Conservation (phyloP, 768 basidiomycete genomes). For the Butyriboletus loyo region DNA sequence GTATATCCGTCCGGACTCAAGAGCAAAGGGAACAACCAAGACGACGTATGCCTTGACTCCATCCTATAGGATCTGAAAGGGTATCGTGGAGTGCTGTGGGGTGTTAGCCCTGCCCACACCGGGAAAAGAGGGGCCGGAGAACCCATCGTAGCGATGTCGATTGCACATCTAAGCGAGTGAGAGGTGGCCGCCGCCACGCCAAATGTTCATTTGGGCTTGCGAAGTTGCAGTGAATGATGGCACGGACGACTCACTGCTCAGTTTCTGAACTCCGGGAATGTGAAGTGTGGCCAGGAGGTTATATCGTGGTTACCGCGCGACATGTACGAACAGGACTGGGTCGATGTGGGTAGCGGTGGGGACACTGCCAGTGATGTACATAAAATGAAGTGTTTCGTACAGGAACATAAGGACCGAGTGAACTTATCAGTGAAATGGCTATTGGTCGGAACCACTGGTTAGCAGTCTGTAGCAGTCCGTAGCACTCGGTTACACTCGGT, state of each 20-base stretch:
- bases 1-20: no score
- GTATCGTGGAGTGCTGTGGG: no score
- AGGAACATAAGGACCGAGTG: constrained; percentile 3
- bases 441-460: no score
- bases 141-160: no score
- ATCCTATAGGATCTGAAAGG: no score
- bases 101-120: no score
- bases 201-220: background rate
- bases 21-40: no score
- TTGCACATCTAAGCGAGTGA: background rate
- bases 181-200: background rate
- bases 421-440: no score
- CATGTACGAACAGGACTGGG: background rate
- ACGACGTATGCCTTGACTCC: no score
- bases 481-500: no score
- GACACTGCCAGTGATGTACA: background rate
- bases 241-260: background rate
- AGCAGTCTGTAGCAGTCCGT: no score
- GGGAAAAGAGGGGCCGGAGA: no score
- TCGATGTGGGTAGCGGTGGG: background rate
- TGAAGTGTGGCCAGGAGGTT: background rate
- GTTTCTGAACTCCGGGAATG: background rate
- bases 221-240: background rate
- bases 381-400: background rate
- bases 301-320: background rate